These are phyloP conservation scores for Botrytis paeoniae DNA, from an alignment of 2,329 filamentous ascomycete genomes.

Conservation along the genomic window DNA sequence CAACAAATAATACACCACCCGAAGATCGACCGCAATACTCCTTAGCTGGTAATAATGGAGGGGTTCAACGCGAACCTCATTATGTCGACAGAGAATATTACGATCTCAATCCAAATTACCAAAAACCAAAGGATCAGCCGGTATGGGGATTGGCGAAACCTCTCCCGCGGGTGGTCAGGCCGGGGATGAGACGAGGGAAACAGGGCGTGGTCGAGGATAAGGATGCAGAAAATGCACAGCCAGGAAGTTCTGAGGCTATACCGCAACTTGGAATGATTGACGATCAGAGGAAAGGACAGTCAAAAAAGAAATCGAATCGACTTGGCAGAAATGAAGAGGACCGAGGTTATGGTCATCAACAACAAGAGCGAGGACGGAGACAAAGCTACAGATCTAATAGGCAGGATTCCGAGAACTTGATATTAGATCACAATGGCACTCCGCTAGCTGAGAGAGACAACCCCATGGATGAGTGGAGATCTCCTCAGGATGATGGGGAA, in stretches of 20 bases:
- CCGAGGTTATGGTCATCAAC: slow-evolving; percentile 16
- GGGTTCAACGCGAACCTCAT: slow-evolving; percentile 4
- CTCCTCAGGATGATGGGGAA: slow-evolving; percentile 1
- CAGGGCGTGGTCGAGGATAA: slow-evolving; percentile 19
- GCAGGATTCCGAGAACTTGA: slow-evolving; percentile 4
- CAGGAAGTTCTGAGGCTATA: slow-evolving; percentile 18
- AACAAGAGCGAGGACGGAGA: not conserved
- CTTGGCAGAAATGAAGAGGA: not conserved
- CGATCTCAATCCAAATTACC: slow-evolving; percentile 24
- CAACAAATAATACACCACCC: not conserved
- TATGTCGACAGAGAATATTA: slow-evolving; percentile 26
- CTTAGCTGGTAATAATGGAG: slow-evolving; percentile 7
- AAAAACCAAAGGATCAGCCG: slow-evolving; percentile 21
- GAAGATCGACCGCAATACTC: slow-evolving; percentile 9
- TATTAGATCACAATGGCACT: slow-evolving; percentile 9
- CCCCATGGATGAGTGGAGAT: slow-evolving; percentile 23
- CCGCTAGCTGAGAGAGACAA: slow-evolving; percentile 20
- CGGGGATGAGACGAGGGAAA: slow-evolving; percentile 22
- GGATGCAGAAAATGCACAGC: slow-evolving; percentile 15
- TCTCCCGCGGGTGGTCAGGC: slow-evolving; percentile 24
- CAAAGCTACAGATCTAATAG: slow-evolving; percentile 7
- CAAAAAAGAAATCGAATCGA: slow-evolving; percentile 14
- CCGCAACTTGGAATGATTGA: slow-evolving; percentile 25
- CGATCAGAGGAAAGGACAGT: slow-evolving; percentile 17
- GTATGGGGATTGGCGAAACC: slow-evolving; percentile 27